Conservation (phyloP, 805 yeast species). For the Wickerhamiella alocasiicola region DNA sequence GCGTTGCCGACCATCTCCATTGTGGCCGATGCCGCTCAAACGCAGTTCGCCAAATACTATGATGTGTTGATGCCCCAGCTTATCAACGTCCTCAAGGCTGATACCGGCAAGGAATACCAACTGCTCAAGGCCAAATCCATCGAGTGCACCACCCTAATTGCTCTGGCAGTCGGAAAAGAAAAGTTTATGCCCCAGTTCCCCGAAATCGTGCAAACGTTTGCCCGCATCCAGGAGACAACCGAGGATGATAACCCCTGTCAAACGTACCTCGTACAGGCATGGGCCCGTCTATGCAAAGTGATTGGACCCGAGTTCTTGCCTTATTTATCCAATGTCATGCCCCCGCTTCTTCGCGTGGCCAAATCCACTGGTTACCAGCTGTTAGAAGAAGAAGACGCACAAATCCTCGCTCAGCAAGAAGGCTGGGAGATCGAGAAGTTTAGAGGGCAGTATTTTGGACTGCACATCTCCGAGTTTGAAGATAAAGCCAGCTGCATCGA, state of each 20-base stretch:
- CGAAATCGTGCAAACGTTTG: conserved; percentile 61
- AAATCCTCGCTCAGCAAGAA: conserved; percentile 68
- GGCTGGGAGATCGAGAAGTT: conserved; percentile 92
- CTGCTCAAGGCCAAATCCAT: conserved; percentile 82
- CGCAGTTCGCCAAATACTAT: conserved; percentile 77
- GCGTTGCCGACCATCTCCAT: conserved; percentile 93
- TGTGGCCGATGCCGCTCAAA: conserved; percentile 88
- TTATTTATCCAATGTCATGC: conserved; percentile 69
- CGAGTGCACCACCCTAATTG: conserved; percentile 90
- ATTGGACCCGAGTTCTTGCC: conserved; percentile 80
- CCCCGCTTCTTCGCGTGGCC: conserved; percentile 78
- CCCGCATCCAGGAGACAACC: conserved; percentile 46
- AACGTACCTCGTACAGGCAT: conserved; percentile 80
- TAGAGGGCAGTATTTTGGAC: conserved; percentile 86
- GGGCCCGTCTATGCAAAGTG: conserved; percentile 87
- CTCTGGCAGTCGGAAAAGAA: conserved; percentile 88
- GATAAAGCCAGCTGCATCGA: conserved; percentile 92
- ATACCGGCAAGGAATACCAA: conserved; percentile 66
- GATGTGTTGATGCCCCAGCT: conserved; percentile 88
- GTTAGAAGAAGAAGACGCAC: conserved; percentile 77
- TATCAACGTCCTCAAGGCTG: conserved; percentile 63
- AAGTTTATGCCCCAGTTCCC: conserved; percentile 65
- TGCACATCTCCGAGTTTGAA: conserved; percentile 87
- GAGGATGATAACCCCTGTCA: conserved; percentile 76
- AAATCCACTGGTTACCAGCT: conserved; percentile 81